These are phyloP conservation scores for Xerocomus spinulosus DNA, from an alignment of 768 basidiomycete species.

Conservation along the genomic window DNA sequence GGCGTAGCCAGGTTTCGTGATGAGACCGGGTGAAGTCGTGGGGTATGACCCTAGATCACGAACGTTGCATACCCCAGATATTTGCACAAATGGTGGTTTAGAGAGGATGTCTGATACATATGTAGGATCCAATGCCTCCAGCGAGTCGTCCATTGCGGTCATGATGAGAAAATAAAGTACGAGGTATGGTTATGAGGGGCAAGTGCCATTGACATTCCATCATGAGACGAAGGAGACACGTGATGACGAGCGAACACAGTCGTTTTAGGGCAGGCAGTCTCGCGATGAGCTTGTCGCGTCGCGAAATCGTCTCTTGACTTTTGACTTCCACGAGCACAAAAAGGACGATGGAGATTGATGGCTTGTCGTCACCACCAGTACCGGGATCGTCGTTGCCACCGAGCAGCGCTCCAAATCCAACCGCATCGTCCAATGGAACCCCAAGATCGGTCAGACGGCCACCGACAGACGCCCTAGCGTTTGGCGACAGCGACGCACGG, in stretches of 20 bases:
- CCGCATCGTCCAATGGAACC: conserved; percentile 35
- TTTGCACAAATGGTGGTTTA: conserved; percentile 61
- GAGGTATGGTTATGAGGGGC: neutral
- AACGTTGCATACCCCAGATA: conserved; percentile 73
- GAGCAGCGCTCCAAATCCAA: conserved; percentile 42
- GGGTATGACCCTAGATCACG: conserved; percentile 67
- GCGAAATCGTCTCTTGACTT: conserved; percentile 16
- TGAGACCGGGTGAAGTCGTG: conserved; percentile 42
- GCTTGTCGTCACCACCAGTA: conserved; percentile 53
- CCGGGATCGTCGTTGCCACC: conserved; percentile 50
- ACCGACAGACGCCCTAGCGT: conserved; percentile 48
- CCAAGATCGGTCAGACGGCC: conserved; percentile 35
- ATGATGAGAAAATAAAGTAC: conserved; percentile 4
- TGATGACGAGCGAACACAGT: neutral
- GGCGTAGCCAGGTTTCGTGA: conserved; percentile 54
- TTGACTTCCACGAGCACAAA: conserved; percentile 1
- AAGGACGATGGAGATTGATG: conserved; percentile 51
- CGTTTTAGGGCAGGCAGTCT: conserved; percentile 42
- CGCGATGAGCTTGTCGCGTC: conserved; percentile 34
- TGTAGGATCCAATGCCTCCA: conserved; percentile 61
- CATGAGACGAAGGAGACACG: conserved; percentile 4
- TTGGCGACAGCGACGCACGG: conserved; percentile 49
- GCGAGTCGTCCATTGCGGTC: conserved; percentile 28
- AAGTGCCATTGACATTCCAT: neutral
- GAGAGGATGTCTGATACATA: conserved; percentile 64